A percentile compares a stretch with the other conserved stretches of the same genome.
phyloP scores from a whole-genome alignment of 2,329 filamentous ascomycete genomes.

The Tothia fuscella region DNA sequence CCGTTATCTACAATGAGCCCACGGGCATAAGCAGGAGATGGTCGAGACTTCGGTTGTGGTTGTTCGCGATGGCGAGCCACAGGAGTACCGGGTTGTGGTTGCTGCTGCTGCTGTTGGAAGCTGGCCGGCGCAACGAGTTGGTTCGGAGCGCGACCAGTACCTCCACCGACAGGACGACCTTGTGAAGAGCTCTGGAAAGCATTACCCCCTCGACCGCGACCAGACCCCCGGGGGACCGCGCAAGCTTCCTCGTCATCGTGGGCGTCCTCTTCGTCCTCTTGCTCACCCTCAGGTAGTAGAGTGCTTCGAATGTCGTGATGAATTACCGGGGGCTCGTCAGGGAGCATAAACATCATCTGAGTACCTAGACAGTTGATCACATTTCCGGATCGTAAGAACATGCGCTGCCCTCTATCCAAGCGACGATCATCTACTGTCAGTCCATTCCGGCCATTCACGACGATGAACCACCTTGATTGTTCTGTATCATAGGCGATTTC shows the following conservation, averaged over 20 bases:
- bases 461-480: conserved; percentile 60
- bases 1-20: conserved; percentile 41
- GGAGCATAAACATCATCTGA: conserved; percentile 99
- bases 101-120: too few species aligned
- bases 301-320: conserved; percentile 56
- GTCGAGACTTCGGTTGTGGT: conserved; percentile 25
- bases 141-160: conserved; percentile 14
- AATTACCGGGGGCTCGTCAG: conserved; percentile 58
- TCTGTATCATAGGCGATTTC: conserved; percentile 35
- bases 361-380: conserved; percentile 85
- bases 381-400: conserved; percentile 67
- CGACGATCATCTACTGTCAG: conserved; percentile 67
- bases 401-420: conserved; percentile 54
- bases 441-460: conserved; percentile 84
- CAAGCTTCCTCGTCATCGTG: conserved; percentile 12
- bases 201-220: neutral
- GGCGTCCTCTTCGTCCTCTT: conserved; percentile 23
- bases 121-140: conserved; percentile 19
- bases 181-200: conserved; percentile 9
- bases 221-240: neutral
- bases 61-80: conserved; percentile 20
- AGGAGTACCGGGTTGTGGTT: conserved; percentile 20
- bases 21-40: conserved; percentile 38
- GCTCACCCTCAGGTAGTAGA: conserved; percentile 19
- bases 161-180: conserved; percentile 16